These are phyloP conservation scores for Aspergillus thermomutatus DNA, from an alignment of 2,329 filamentous ascomycete genomes.

Conservation along the genomic window DNA sequence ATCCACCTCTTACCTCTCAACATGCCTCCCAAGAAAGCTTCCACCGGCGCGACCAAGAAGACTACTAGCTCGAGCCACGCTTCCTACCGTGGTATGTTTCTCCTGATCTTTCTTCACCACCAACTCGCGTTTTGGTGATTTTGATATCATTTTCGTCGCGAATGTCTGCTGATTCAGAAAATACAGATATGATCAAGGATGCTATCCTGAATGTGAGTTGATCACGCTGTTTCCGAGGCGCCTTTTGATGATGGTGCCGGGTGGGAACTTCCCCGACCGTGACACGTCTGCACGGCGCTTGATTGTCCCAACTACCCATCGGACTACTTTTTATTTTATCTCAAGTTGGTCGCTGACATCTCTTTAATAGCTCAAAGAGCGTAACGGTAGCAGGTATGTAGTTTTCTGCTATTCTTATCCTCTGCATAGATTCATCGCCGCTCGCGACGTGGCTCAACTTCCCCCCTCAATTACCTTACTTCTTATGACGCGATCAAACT, in stretches of 20 bases:
- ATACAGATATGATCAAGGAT: constrained; percentile 69
- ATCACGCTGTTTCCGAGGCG: constrained; percentile 48
- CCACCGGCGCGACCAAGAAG: constrained; percentile 57
- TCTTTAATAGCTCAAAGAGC: constrained; percentile 62
- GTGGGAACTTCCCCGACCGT: constrained; percentile 33
- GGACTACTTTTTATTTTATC: constrained; percentile 19
- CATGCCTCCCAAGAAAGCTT: constrained; percentile 66
- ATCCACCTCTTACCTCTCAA: constrained; percentile 25
- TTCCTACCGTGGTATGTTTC: constrained; percentile 63
- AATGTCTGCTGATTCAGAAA: constrained; percentile 50
- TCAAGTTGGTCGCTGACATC: constrained; percentile 46
- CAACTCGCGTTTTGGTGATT: constrained; percentile 43
- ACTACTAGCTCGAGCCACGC: constrained; percentile 56
- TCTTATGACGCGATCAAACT: constrained; percentile 22
- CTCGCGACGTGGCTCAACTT: constrained; percentile 16
- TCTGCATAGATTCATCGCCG: constrained; percentile 7
- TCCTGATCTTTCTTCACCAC: constrained; percentile 42
- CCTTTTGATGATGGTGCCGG: constrained; percentile 37
- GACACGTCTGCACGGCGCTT: constrained; percentile 28
- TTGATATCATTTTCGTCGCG: constrained; percentile 47
- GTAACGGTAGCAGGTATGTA: constrained; percentile 66
- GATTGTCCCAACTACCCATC: constrained; percentile 24
- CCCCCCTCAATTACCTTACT: constrained; percentile 3
- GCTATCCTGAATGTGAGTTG: constrained; percentile 67
- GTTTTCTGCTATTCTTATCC: constrained; percentile 18